These are phyloP conservation scores for Mycena sanguinolenta DNA, from an alignment of 768 basidiomycete genomes.

Conservation along the genomic window DNA sequence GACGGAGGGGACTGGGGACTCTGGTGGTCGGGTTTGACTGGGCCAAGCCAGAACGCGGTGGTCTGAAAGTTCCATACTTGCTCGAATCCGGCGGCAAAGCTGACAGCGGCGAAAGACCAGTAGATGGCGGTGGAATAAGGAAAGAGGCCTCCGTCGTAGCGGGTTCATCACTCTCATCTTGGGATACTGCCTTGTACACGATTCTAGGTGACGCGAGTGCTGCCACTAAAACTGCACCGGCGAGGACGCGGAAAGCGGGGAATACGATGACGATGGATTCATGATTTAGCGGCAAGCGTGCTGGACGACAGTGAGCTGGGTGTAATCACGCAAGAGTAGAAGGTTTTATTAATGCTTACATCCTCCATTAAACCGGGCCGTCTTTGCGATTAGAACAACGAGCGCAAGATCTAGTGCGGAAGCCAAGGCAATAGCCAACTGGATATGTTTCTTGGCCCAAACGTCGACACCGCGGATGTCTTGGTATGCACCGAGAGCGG, in stretches of 20 bases:
- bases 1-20: slow-evolving; percentile 62
- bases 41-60: slow-evolving; percentile 61
- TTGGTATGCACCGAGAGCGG: slow-evolving; percentile 84
- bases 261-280: slow-evolving; percentile 47
- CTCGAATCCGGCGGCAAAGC: slow-evolving; percentile 55
- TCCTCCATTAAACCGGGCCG: slow-evolving; percentile 50
- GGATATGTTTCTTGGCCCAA: slow-evolving; percentile 74
- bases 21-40: slow-evolving; percentile 69
- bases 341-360: slow-evolving; percentile 44
- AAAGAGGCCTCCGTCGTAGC: slow-evolving; percentile 64
- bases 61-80: slow-evolving; percentile 85
- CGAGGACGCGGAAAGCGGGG: slow-evolving; percentile 74
- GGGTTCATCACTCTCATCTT: slow-evolving; percentile 56
- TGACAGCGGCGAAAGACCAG: slow-evolving; percentile 63
- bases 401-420: slow-evolving; percentile 73
- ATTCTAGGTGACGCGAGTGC: slow-evolving; percentile 75
- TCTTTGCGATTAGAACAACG: slow-evolving; percentile 65
- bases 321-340: slow-evolving; percentile 28
- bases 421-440: slow-evolving; percentile 64
- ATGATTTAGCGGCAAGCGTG: slow-evolving; percentile 55
- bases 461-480: slow-evolving; percentile 78
- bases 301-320: slow-evolving; percentile 41
- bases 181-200: slow-evolving; percentile 67
- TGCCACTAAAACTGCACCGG: slow-evolving; percentile 71
- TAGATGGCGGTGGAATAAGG: slow-evolving; percentile 67